Evolutionary conservation across 2,329 filamentous ascomycete genomes (phyloP).

Genomic region (Colletotrichum chrysophilum): DNA sequence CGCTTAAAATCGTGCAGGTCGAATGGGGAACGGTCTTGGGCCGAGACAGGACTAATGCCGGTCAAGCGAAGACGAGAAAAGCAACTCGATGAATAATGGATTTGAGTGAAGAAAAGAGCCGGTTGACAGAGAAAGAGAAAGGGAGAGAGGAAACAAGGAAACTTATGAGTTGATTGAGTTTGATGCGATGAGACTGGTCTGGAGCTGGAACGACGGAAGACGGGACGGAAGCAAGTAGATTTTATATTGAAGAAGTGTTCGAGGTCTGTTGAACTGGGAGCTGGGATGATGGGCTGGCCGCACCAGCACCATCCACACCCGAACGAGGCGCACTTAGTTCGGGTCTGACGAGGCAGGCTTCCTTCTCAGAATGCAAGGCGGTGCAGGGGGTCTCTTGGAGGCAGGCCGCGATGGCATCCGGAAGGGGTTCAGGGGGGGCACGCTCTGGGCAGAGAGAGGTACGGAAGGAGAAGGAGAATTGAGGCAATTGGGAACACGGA

Average conservation of each 20-base stretch:
- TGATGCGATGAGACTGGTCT: background rate
- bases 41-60: conserved; percentile 18
- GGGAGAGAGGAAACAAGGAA: background rate
- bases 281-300: background rate
- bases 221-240: background rate
- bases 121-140: background rate
- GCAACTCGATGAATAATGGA: background rate
- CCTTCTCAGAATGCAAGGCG: conserved; percentile 15
- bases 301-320: background rate
- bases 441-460: background rate
- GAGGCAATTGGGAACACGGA: background rate
- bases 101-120: background rate
- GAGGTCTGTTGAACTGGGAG: background rate
- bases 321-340: conserved; percentile 15
- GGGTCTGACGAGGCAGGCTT: conserved; percentile 20
- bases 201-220: background rate
- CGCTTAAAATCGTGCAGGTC: conserved; percentile 14
- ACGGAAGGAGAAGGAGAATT: background rate
- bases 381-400: conserved; percentile 1
- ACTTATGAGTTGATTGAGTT: background rate
- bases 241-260: conserved; percentile 9
- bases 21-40: background rate
- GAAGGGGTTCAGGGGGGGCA: background rate
- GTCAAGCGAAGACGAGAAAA: background rate
- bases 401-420: conserved; percentile 1